A percentile compares a stretch with the other conserved stretches of the same genome.
Conservation (phyloP, 2,329 filamentous ascomycete species). For the Alternaria longipes region DNA sequence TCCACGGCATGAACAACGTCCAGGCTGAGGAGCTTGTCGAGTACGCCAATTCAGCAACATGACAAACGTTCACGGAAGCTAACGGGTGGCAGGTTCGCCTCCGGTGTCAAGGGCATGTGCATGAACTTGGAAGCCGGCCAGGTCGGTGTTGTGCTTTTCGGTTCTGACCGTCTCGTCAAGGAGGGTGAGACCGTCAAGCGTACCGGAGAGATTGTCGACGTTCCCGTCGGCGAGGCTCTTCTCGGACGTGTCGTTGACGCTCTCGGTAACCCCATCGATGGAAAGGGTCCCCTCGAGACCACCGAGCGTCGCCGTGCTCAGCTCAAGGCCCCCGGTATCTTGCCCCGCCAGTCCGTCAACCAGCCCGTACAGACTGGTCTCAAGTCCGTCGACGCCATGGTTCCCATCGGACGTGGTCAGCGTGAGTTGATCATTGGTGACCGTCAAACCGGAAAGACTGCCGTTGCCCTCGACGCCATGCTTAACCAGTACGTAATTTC, state of each 20-base stretch:
- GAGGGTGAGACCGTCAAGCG: slow-evolving; percentile 99
- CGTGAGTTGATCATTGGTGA: slow-evolving; percentile 99
- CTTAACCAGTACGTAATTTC: slow-evolving; percentile 88
- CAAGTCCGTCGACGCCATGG: slow-evolving; percentile 99
- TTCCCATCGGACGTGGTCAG: slow-evolving; percentile 99
- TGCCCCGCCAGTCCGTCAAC: slow-evolving; percentile 96
- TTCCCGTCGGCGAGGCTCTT: slow-evolving; percentile 90
- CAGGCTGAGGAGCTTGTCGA: slow-evolving; percentile 99
- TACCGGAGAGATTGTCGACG: slow-evolving; percentile 99
- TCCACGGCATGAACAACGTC: slow-evolving; percentile 99
- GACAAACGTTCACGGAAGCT: slow-evolving; percentile 30
- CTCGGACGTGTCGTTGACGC: slow-evolving; percentile 98
- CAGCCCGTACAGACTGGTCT: slow-evolving; percentile 99
- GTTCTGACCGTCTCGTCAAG: slow-evolving; percentile 99
- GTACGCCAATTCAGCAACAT: slow-evolving; percentile 67
- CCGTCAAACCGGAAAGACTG: slow-evolving; percentile 99
- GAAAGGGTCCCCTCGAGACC: slow-evolving; percentile 96
- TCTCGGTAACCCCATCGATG: slow-evolving; percentile 98
- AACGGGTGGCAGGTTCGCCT: slow-evolving; percentile 80
- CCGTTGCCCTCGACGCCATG: slow-evolving; percentile 96
- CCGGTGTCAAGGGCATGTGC: slow-evolving; percentile 99
- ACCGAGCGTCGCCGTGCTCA: slow-evolving; percentile 94
- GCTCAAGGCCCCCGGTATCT: slow-evolving; percentile 98
- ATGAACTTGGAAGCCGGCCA: slow-evolving; percentile 99
- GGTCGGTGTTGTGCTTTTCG: slow-evolving; percentile 99